Conservation (phyloP, 257 asterid species). For the Cruciata laevipes region DNA sequence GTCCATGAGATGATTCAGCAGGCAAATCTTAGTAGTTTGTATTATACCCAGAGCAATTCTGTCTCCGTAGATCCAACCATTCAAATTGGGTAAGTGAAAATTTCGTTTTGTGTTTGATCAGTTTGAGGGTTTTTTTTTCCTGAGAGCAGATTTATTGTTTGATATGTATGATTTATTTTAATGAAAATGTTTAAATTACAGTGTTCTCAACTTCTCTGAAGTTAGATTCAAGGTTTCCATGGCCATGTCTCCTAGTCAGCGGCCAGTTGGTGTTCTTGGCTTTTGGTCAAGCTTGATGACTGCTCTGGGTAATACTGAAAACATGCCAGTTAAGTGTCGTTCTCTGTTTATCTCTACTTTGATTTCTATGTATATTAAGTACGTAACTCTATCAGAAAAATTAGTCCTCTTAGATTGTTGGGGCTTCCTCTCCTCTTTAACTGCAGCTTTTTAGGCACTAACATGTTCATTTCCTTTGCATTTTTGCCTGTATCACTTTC, state of each 20-base stretch:
- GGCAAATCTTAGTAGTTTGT: conserved; percentile 58
- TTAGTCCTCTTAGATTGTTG: background rate
- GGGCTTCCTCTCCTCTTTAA: conserved; percentile 2
- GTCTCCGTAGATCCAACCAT: conserved; percentile 95
- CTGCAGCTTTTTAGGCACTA: background rate
- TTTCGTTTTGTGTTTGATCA: conserved; percentile 12
- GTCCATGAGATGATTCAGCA: conserved; percentile 88
- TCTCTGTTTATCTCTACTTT: conserved; percentile 14
- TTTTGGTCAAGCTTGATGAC: conserved; percentile 99
- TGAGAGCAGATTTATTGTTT: background rate
- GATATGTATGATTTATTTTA: background rate
- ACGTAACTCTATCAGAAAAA: background rate
- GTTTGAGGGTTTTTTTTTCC: background rate
- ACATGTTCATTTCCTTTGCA: background rate
- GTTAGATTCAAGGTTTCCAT: conserved; percentile 89
- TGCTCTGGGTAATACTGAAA: conserved; percentile 97
- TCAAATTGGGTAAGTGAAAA: conserved; percentile 67
- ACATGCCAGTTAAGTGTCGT: conserved; percentile 79
- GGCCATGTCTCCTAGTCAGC: conserved; percentile 98
- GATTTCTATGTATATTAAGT: background rate
- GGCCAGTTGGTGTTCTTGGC: conserved; percentile 99
- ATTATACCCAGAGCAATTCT: conserved; percentile 56
- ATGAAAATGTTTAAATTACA: conserved; percentile 34
- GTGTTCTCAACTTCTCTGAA: conserved; percentile 90
- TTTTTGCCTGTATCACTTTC: background rate